Evolutionary conservation across 2,329 filamentous ascomycete genomes (phyloP).

Genomic region (Exophiala bonariae): DNA sequence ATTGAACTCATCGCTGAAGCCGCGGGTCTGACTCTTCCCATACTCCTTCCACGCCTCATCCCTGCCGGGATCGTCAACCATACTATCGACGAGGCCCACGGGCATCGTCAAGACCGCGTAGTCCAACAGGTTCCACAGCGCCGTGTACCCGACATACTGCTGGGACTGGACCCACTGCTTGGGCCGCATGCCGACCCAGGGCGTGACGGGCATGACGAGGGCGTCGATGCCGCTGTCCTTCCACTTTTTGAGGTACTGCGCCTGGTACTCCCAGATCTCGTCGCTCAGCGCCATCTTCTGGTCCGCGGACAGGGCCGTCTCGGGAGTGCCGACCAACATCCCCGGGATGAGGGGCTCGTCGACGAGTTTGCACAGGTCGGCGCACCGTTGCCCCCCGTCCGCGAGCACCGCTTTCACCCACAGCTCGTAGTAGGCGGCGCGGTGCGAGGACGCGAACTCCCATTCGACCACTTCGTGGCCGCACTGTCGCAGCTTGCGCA

Average conservation of each 20-base stretch:
- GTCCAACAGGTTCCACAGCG: slow-evolving; percentile 38
- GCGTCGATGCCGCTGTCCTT: slow-evolving; percentile 33
- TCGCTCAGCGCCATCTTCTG: slow-evolving; percentile 31
- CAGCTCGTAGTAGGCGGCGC: slow-evolving; percentile 32
- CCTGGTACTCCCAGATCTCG: slow-evolving; percentile 33
- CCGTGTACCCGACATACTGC: slow-evolving; percentile 37
- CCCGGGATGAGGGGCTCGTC: slow-evolving; percentile 36
- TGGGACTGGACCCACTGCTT: slow-evolving; percentile 36
- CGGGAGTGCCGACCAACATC: slow-evolving; percentile 35
- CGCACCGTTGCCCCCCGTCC: slow-evolving; percentile 35
- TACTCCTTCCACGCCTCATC: slow-evolving; percentile 33
- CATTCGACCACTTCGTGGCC: slow-evolving; percentile 47
- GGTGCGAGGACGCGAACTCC: slow-evolving; percentile 29
- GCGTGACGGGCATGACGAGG: slow-evolving; percentile 35
- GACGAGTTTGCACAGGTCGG: slow-evolving; percentile 29
- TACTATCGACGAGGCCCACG: slow-evolving; percentile 12
- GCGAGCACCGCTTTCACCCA: slow-evolving; percentile 36
- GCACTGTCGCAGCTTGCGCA: slow-evolving; percentile 56
- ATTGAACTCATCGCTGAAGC: slow-evolving; percentile 35
- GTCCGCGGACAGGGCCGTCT: slow-evolving; percentile 29
- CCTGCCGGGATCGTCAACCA: slow-evolving; percentile 5
- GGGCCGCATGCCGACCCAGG: slow-evolving; percentile 35
- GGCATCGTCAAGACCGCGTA: slow-evolving; percentile 35
- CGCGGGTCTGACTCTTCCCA: slow-evolving; percentile 31
- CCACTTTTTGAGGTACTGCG: slow-evolving; percentile 33